Evolutionary conservation across 768 basidiomycete genomes (phyloP).

Genomic region (Chalciporus pseudorubinellus): DNA sequence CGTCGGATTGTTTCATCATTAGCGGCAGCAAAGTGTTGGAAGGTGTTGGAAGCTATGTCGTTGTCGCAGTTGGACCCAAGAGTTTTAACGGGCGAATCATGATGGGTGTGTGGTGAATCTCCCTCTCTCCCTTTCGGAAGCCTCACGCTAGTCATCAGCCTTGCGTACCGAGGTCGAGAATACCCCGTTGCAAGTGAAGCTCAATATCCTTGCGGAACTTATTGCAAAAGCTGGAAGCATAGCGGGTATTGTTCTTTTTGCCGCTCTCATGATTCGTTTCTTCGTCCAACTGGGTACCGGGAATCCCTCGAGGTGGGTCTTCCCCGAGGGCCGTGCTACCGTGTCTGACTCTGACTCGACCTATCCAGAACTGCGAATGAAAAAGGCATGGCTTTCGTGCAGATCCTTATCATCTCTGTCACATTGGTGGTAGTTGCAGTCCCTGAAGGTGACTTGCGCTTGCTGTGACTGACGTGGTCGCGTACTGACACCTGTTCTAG

Average conservation of each 20-base stretch:
- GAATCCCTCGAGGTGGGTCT: constrained; percentile 52
- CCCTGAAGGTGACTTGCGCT: constrained; percentile 60
- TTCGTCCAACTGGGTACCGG: constrained; percentile 79
- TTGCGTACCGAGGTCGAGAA: constrained; percentile 83
- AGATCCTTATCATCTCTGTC: constrained; percentile 92
- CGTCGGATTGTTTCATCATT: constrained; percentile 85
- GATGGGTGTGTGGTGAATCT: constrained; percentile 66
- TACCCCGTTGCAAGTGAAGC: constrained; percentile 91
- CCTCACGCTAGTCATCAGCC: constrained; percentile 45
- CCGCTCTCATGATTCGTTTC: constrained; percentile 87
- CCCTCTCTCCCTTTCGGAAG: not conserved
- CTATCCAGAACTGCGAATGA: constrained; percentile 59
- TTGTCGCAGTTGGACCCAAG: constrained; percentile 88
- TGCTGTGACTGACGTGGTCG: not conserved
- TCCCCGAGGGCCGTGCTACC: not conserved
- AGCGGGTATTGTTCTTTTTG: constrained; percentile 81
- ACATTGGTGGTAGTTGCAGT: constrained; percentile 88
- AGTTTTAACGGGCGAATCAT: constrained; percentile 97
- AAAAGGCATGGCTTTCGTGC: constrained; percentile 88
- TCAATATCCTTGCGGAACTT: constrained; percentile 90
- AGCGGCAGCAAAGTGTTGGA: constrained; percentile 92
- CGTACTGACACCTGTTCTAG: constrained; percentile 35
- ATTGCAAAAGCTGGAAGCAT: constrained; percentile 89
- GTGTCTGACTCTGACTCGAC: constrained; percentile 16
- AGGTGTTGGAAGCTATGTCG: constrained; percentile 90